phyloP scores from a whole-genome alignment of 2,329 filamentous ascomycete genomes.

The Penicillium sumatraense region DNA sequence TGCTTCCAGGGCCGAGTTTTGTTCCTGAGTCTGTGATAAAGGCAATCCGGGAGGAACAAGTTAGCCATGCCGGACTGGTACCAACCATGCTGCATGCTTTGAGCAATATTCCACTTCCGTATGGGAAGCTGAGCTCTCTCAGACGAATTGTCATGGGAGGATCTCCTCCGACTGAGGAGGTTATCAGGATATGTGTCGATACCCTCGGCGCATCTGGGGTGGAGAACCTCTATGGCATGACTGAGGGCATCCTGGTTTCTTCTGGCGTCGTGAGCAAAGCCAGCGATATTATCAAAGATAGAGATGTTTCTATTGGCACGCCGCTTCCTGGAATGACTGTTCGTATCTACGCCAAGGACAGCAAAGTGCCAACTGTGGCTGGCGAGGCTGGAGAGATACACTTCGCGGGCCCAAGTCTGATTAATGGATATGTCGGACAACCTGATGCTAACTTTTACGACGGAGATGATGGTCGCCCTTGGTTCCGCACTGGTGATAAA shows the following conservation, averaged over 20 bases:
- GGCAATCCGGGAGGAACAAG: slow-evolving; percentile 6
- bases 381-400: slow-evolving; percentile 11
- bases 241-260: slow-evolving; percentile 11
- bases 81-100: slow-evolving; percentile 16
- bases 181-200: slow-evolving; percentile 15
- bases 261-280: background rate
- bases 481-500: slow-evolving; percentile 24
- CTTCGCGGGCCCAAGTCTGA: slow-evolving; percentile 8
- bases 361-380: background rate
- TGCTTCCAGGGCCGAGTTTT: slow-evolving; percentile 15
- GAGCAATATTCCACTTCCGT: background rate
- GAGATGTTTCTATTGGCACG: background rate
- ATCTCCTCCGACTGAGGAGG: slow-evolving; percentile 16
- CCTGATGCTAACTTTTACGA: slow-evolving; percentile 16
- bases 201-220: slow-evolving; percentile 14
- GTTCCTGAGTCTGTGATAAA: slow-evolving; percentile 11
- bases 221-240: slow-evolving; percentile 23
- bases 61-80: slow-evolving; percentile 8
- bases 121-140: background rate
- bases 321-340: background rate
- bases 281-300: background rate
- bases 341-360: slow-evolving; percentile 8
- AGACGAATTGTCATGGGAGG: slow-evolving; percentile 13
- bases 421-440: slow-evolving; percentile 14
- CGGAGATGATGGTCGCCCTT: slow-evolving; percentile 11